These are phyloP conservation scores for Microdochium nivale DNA, from an alignment of 2,329 filamentous ascomycete species.

Conservation along the genomic window DNA sequence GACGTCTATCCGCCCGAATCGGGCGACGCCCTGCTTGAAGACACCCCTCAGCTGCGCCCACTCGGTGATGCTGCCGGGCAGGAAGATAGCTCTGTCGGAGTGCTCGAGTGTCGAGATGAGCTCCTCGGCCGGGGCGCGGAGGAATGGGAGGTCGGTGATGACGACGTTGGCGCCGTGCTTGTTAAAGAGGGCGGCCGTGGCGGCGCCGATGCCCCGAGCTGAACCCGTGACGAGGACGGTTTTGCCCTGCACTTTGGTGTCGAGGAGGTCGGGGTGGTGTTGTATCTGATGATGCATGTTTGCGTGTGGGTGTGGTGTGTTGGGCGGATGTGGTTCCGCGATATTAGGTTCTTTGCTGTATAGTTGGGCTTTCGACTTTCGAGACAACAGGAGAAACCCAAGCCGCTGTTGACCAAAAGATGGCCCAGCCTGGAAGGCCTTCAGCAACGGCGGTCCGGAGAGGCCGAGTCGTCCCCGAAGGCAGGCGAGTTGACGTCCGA, in stretches of 20 bases:
- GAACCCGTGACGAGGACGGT: slow-evolving; percentile 30
- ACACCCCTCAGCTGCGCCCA: slow-evolving; percentile 25
- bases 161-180: slow-evolving; percentile 26
- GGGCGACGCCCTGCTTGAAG: slow-evolving; percentile 20
- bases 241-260: slow-evolving; percentile 13
- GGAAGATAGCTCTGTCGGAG: slow-evolving; percentile 20
- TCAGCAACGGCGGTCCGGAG: too few species aligned
- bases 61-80: slow-evolving; percentile 23
- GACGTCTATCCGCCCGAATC: slow-evolving; percentile 26
- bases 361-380: too few species aligned
- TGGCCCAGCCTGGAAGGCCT: too few species aligned
- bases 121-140: slow-evolving; percentile 13
- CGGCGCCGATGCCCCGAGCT: slow-evolving; percentile 29
- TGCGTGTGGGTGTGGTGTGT: background rate
- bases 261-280: slow-evolving; percentile 3
- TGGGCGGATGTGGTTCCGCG: too few species aligned
- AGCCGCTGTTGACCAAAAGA: too few species aligned
- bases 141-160: slow-evolving; percentile 23
- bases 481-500: too few species aligned
- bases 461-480: too few species aligned
- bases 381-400: too few species aligned
- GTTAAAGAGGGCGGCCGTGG: slow-evolving; percentile 26
- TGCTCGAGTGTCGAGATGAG: slow-evolving; percentile 19
- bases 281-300: background rate
- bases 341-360: too few species aligned